These are phyloP conservation scores for Crithidia sp. DNA, from an alignment of 208 protist genomes.

Conservation along the genomic window DNA sequence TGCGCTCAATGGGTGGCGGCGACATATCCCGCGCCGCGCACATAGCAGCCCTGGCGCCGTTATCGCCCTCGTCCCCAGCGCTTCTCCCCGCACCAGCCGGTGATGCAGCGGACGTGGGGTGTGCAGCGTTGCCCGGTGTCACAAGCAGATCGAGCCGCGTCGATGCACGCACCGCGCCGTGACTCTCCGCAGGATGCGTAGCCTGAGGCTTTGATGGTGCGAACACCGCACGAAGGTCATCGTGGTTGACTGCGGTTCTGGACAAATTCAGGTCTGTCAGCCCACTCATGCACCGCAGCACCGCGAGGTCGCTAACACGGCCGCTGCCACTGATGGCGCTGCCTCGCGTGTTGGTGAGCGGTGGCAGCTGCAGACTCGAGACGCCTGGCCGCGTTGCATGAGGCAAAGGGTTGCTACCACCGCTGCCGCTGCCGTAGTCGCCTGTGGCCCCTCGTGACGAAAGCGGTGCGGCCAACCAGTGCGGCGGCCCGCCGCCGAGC, in stretches of 20 bases:
- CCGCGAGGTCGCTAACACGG: constrained; percentile 2
- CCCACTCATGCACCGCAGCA: constrained; percentile 34
- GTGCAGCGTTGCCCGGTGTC: not conserved
- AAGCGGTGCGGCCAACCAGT: not conserved
- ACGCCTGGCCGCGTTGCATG: not conserved
- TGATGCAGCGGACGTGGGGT: not conserved
- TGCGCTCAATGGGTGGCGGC: constrained; percentile 23
- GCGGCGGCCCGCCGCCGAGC: constrained; percentile 13
- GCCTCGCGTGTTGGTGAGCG: not conserved
- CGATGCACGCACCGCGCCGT: not conserved
- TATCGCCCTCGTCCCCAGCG: not conserved
- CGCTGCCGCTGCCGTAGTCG: not conserved
- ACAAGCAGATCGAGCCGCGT: constrained; percentile 4
- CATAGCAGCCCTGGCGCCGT: not conserved
- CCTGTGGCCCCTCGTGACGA: not conserved
- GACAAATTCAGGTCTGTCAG: constrained; percentile 57
- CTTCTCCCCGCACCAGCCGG: not conserved
- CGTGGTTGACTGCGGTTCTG: constrained; percentile 26
- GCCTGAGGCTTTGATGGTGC: not conserved
- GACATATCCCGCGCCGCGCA: not conserved
- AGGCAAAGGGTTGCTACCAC: not conserved
- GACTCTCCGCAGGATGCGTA: not conserved
- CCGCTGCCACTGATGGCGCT: not conserved
- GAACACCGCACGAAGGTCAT: constrained; percentile 8
- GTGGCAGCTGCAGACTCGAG: not conserved